Percentiles rank a stretch among this genome's conserved stretches.
Evolutionary conservation across 345 rosid species (phyloP).

Genomic region (Citrus cavaleriei): DNA sequence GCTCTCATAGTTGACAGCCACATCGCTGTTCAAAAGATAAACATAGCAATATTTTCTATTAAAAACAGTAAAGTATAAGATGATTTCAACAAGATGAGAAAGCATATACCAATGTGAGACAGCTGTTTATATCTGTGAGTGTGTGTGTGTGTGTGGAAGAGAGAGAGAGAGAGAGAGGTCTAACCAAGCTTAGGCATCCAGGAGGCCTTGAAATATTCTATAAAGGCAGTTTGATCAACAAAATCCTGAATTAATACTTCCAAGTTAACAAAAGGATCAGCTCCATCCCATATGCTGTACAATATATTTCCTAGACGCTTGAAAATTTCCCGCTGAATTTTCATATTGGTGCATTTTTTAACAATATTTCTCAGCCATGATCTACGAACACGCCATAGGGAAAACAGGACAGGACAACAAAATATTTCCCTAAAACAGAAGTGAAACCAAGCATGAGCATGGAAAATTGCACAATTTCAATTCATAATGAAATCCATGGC

Average conservation of each 20-base stretch:
- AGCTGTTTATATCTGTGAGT: neutral
- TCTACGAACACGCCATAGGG: slow-evolving; percentile 92
- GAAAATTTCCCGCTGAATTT: slow-evolving; percentile 73
- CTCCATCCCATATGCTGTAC: slow-evolving; percentile 63
- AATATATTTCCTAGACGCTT: slow-evolving; percentile 70
- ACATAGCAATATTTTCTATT: neutral
- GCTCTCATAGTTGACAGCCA: slow-evolving; percentile 78
- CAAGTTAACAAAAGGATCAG: slow-evolving; percentile 47
- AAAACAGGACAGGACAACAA: slow-evolving; percentile 71
- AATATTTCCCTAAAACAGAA: slow-evolving; percentile 65
- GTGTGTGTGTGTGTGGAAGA: neutral
- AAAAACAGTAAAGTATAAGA: neutral
- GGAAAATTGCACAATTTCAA: neutral
- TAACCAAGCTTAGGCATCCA: slow-evolving; percentile 97
- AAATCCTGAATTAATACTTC: slow-evolving; percentile 70
- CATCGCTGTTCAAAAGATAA: slow-evolving; percentile 52
- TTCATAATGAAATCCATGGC: slow-evolving; percentile 5
- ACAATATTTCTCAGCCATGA: slow-evolving; percentile 88
- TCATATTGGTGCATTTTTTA: slow-evolving; percentile 61
- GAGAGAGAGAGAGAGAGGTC: neutral
- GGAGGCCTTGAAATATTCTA: slow-evolving; percentile 68
- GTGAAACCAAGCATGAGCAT: slow-evolving; percentile 14
- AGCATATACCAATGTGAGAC: neutral
- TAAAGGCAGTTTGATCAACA: slow-evolving; percentile 72
- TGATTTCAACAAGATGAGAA: neutral